These are phyloP conservation scores for Fraxinus nigra DNA, from an alignment of 305 asterid species.

Conservation along the genomic window DNA sequence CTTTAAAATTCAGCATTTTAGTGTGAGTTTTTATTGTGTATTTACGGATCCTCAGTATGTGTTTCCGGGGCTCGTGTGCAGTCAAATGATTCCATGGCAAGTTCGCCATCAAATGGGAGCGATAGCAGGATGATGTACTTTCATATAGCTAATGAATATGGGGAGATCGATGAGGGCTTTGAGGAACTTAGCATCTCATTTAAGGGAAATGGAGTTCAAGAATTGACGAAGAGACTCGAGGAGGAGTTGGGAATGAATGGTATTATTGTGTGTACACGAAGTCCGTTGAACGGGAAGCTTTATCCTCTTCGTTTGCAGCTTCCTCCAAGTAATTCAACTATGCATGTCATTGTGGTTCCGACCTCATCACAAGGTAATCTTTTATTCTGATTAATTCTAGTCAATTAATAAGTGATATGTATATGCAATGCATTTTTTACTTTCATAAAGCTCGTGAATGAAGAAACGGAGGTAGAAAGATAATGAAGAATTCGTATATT, in stretches of 20 bases:
- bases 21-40: not conserved
- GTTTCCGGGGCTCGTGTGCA: slow-evolving; percentile 30
- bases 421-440: not conserved
- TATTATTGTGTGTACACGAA: slow-evolving; percentile 57
- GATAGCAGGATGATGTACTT: slow-evolving; percentile 74
- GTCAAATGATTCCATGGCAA: slow-evolving; percentile 47
- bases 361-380: slow-evolving; percentile 55
- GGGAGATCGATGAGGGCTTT: slow-evolving; percentile 57
- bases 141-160: slow-evolving; percentile 61
- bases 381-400: not conserved
- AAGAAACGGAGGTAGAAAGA: too few relatives aligned
- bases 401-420: not conserved
- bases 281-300: slow-evolving; percentile 63
- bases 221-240: slow-evolving; percentile 54
- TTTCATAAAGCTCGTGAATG: too few relatives aligned
- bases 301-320: slow-evolving; percentile 45
- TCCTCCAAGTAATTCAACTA: slow-evolving; percentile 77
- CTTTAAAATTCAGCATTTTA: not conserved
- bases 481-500: too few relatives aligned
- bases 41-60: not conserved
- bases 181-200: slow-evolving; percentile 63
- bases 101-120: slow-evolving; percentile 56
- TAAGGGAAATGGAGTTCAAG: slow-evolving; percentile 67
- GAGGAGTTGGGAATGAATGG: slow-evolving; percentile 57
- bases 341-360: slow-evolving; percentile 70